Evolutionary conservation across 305 asterid genomes (phyloP).

Genomic region (Plantago coronopus): DNA sequence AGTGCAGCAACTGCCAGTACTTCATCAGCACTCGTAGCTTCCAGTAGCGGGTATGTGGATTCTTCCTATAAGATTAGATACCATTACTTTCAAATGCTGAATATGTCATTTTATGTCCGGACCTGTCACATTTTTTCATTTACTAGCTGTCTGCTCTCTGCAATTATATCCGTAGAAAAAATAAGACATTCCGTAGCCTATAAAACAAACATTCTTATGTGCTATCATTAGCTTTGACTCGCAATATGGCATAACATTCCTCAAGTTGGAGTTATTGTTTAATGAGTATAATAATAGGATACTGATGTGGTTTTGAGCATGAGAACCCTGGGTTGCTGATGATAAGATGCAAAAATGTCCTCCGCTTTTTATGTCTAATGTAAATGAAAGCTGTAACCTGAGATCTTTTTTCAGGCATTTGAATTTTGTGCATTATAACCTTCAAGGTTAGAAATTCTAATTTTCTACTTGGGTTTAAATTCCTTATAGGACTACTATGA

Average conservation of each 20-base stretch:
- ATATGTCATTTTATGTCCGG: neutral
- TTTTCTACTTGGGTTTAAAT: slow-evolving; percentile 25
- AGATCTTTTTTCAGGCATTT: too few species aligned
- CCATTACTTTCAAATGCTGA: too few species aligned
- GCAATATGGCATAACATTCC: too few species aligned
- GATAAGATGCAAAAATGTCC: neutral
- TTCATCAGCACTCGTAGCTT: slow-evolving; percentile 55
- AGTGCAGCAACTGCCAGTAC: slow-evolving; percentile 46
- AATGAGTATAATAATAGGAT: too few species aligned
- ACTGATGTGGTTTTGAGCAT: too few species aligned
- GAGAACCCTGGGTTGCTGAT: neutral
- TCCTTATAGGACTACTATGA: slow-evolving; percentile 53
- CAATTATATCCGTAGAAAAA: neutral
- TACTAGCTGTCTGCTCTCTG: neutral
- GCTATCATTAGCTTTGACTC: neutral
- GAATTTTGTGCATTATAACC: neutral
- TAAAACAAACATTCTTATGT: neutral
- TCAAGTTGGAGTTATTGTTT: too few species aligned
- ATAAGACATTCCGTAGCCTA: neutral
- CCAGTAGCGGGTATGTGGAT: slow-evolving; percentile 69
- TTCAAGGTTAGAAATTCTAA: slow-evolving; percentile 22
- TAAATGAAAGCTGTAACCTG: neutral
- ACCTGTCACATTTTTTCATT: neutral
- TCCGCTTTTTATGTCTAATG: neutral
- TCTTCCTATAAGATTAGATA: too few species aligned